phyloP scores from a whole-genome alignment of 2,329 filamentous ascomycete species.

The Colletotrichum destructivum region DNA sequence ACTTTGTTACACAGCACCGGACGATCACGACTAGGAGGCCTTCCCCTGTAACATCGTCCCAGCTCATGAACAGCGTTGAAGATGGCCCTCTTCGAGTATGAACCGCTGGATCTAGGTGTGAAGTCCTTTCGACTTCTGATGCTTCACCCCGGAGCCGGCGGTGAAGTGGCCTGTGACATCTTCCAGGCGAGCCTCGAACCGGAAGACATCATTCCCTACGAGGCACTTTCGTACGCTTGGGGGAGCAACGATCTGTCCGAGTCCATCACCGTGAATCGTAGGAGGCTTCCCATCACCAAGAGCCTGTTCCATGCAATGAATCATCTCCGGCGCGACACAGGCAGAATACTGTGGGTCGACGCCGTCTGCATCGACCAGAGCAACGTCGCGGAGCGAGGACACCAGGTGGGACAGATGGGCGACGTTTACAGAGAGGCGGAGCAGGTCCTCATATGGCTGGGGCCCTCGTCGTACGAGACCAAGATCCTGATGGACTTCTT shows the following conservation, averaged over 20 bases:
- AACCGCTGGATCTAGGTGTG: background rate
- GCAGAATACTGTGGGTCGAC: conserved; percentile 1
- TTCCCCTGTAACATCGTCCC: background rate
- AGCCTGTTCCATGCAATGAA: background rate
- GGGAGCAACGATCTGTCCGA: background rate
- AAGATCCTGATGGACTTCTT: conserved; percentile 6
- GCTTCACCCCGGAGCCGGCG: background rate
- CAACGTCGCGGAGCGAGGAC: background rate
- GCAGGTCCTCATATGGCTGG: conserved; percentile 34
- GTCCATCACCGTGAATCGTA: background rate
- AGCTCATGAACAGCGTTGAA: background rate
- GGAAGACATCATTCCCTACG: background rate
- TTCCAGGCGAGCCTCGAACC: conserved; percentile 11
- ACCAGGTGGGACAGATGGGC: conserved; percentile 8
- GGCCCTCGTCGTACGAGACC: background rate
- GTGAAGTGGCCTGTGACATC: conserved; percentile 6
- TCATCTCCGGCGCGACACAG: background rate
- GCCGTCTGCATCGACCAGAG: conserved; percentile 10
- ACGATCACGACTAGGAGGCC: background rate
- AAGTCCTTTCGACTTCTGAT: conserved; percentile 12
- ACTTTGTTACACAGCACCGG: background rate
- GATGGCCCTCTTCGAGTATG: conserved; percentile 1
- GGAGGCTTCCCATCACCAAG: background rate
- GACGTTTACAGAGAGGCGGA: conserved; percentile 6
- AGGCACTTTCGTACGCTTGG: conserved; percentile 7